Evolutionary conservation across 768 basidiomycete genomes (phyloP).

Genomic region (Hebeloma cylindrosporum): DNA sequence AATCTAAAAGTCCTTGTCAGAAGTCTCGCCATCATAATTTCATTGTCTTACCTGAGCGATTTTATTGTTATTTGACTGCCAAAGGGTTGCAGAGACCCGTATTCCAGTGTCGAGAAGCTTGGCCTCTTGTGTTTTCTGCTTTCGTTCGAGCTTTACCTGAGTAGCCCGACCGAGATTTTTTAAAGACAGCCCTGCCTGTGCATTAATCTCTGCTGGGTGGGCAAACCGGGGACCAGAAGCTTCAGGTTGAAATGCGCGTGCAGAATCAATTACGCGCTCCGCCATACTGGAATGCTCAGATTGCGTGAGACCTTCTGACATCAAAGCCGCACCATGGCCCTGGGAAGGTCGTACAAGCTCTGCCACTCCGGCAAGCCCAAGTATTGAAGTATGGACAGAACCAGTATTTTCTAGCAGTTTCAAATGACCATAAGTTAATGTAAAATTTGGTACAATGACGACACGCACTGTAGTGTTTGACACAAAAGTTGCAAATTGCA

Average conservation of each 20-base stretch:
- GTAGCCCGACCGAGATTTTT: slow-evolving; percentile 1
- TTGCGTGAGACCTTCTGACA: not conserved
- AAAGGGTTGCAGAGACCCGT: slow-evolving; percentile 2
- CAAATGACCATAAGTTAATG: no score
- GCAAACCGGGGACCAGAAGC: not conserved
- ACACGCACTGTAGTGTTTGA: not conserved
- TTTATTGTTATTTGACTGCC: not conserved
- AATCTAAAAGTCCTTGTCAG: slow-evolving; percentile 1
- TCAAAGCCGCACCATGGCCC: no score
- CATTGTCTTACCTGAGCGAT: not conserved
- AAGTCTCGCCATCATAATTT: not conserved
- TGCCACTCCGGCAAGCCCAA: no score
- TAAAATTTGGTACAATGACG: no score
- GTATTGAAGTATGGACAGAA: no score
- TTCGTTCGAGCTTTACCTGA: not conserved
- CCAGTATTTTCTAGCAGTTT: no score
- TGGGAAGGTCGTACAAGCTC: no score
- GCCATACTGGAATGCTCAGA: not conserved
- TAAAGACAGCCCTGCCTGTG: not conserved
- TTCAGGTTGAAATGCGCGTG: not conserved
- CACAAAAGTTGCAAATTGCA: not conserved
- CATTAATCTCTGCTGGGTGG: not conserved
- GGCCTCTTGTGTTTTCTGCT: slow-evolving; percentile 2
- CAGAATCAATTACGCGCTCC: not conserved
- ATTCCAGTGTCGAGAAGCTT: not conserved